These are phyloP conservation scores for Fusarium piperis DNA, from an alignment of 2,329 filamentous ascomycete genomes.

Conservation along the genomic window DNA sequence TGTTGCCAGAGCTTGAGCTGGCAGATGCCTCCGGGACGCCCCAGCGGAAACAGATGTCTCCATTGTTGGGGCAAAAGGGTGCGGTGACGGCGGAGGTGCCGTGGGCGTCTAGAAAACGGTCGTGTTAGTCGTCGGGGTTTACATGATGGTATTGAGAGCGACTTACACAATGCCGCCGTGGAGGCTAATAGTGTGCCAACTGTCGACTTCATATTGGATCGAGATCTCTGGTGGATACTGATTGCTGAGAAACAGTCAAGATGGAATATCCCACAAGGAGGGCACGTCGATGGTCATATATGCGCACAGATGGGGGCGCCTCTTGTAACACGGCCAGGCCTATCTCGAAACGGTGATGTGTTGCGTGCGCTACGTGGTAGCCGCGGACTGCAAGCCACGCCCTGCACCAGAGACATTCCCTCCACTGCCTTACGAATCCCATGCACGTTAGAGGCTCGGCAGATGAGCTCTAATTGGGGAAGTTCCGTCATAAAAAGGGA, in stretches of 20 bases:
- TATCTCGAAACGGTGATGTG: constrained; percentile 15
- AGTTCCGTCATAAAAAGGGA: constrained; percentile 22
- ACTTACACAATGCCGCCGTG: constrained; percentile 34
- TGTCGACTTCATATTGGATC: constrained; percentile 32
- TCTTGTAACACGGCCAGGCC: constrained; percentile 9
- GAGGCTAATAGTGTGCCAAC: constrained; percentile 22
- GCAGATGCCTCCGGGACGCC: constrained; percentile 63
- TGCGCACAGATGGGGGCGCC: constrained; percentile 21
- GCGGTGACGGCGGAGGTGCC: constrained; percentile 40
- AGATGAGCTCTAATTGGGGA: constrained; percentile 16
- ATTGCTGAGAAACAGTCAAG: background rate
- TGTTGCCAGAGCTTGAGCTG: constrained; percentile 60
- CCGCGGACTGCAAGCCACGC: constrained; percentile 22
- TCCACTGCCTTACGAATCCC: constrained; percentile 13
- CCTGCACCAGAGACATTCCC: background rate
- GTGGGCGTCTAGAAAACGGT: constrained; percentile 27
- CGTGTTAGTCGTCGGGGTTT: constrained; percentile 12
- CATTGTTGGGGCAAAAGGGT: constrained; percentile 53
- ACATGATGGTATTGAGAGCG: background rate
- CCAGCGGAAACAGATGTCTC: constrained; percentile 64
- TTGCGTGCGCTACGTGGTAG: constrained; percentile 11
- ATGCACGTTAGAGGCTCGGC: constrained; percentile 15
- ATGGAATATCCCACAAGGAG: constrained; percentile 6
- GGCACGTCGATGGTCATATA: constrained; percentile 24
- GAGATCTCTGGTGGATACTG: background rate